These are phyloP conservation scores for Kodamaea kaohsiungensis DNA, from an alignment of 805 yeast species.

Conservation along the genomic window DNA sequence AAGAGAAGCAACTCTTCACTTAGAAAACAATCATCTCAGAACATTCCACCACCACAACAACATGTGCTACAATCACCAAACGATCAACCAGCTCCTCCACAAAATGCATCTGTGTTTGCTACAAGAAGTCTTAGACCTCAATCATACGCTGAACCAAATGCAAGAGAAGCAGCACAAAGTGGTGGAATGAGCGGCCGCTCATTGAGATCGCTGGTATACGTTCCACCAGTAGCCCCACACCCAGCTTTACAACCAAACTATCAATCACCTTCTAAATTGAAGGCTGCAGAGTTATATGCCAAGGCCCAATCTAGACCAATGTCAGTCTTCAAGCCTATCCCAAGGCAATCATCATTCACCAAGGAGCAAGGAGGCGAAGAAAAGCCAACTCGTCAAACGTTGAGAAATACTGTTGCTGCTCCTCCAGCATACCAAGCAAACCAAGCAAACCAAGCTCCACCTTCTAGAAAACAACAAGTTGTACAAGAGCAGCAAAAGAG, in stretches of 20 bases:
- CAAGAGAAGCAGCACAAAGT: neutral
- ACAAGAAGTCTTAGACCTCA: slow-evolving; percentile 38
- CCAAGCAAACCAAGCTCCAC: neutral
- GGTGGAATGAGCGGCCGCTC: slow-evolving; percentile 32
- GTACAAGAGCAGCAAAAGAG: neutral
- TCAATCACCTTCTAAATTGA: slow-evolving; percentile 39
- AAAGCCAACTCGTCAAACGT: slow-evolving; percentile 3
- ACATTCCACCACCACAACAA: neutral
- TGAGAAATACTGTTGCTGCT: neutral
- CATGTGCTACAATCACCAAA: neutral
- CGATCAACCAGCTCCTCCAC: slow-evolving; percentile 18
- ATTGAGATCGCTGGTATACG: slow-evolving; percentile 22
- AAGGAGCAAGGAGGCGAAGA: slow-evolving; percentile 26
- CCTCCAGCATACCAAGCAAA: neutral
- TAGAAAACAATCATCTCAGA: slow-evolving; percentile 5
- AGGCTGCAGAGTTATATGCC: slow-evolving; percentile 57
- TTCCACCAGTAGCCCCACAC: slow-evolving; percentile 39
- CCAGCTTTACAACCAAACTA: slow-evolving; percentile 41
- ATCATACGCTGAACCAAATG: slow-evolving; percentile 18
- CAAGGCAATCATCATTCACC: slow-evolving; percentile 57
- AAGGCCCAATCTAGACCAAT: slow-evolving; percentile 47
- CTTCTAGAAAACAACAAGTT: slow-evolving; percentile 6
- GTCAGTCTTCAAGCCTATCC: slow-evolving; percentile 41
- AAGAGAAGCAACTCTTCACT: slow-evolving; percentile 7
- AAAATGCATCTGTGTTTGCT: slow-evolving; percentile 16